Percentiles rank a stretch among this genome's conserved stretches.
These are phyloP conservation scores for Barnettozyma botsteinii DNA, from an alignment of 805 yeast genomes.

Conservation along the genomic window DNA sequence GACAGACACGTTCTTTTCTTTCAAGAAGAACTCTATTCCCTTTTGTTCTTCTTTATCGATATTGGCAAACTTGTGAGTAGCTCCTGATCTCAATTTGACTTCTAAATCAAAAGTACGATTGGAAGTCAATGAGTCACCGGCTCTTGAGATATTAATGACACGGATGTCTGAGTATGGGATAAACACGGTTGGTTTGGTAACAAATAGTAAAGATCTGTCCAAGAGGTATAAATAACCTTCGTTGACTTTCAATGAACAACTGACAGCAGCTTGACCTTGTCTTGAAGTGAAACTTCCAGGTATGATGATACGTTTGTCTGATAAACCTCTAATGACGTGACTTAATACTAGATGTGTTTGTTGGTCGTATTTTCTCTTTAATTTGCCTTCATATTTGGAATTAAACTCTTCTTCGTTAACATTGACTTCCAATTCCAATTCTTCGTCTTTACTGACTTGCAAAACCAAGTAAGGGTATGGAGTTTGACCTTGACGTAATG, in stretches of 20 bases:
- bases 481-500: conserved; percentile 96
- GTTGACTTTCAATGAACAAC: conserved; percentile 89
- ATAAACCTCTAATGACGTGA: conserved; percentile 83
- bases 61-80: conserved; percentile 79
- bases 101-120: conserved; percentile 93
- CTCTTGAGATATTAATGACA: conserved; percentile 77
- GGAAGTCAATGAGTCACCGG: conserved; percentile 68
- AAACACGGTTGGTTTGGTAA: conserved; percentile 90
- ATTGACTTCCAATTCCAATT: conserved; percentile 83
- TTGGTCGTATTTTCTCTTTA: conserved; percentile 72
- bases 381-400: conserved; percentile 64
- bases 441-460: conserved; percentile 88
- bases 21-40: conserved; percentile 67
- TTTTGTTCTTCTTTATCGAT: conserved; percentile 87
- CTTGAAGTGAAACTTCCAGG: conserved; percentile 80
- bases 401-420: conserved; percentile 78
- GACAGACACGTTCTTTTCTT: conserved; percentile 70
- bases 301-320: conserved; percentile 76
- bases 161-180: conserved; percentile 82
- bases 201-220: conserved; percentile 84
- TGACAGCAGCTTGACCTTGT: conserved; percentile 76
- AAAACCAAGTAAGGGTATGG: conserved; percentile 87
- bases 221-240: conserved; percentile 93
- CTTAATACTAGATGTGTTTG: conserved; percentile 82
- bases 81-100: conserved; percentile 58